Conservation (phyloP, 495 filamentous ascomycete genomes). For the Pseudomonodictys pantanalensis region DNA sequence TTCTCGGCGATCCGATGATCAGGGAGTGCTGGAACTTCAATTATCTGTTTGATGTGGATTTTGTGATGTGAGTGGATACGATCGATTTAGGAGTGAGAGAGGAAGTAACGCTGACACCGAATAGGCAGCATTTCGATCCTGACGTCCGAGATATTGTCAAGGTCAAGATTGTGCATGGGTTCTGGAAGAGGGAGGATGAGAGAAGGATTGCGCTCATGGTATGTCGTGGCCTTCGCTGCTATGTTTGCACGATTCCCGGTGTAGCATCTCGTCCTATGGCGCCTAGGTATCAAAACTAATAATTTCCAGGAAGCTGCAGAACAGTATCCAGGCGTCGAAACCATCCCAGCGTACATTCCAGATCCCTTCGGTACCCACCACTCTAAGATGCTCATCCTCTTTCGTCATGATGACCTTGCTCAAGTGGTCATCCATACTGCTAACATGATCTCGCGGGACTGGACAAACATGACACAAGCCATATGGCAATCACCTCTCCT, state of each 20-base stretch:
- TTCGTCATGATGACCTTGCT: conserved; percentile 71
- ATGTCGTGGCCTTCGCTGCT: conserved; percentile 27
- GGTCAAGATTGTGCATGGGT: conserved; percentile 80
- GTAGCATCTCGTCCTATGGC: background rate
- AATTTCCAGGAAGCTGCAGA: conserved; percentile 53
- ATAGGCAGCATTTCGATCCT: conserved; percentile 57
- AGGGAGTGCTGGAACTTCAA: conserved; percentile 89
- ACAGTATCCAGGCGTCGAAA: conserved; percentile 64
- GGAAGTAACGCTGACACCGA: conserved; percentile 1
- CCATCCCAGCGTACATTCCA: conserved; percentile 76
- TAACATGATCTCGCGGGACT: conserved; percentile 83
- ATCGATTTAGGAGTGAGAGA: conserved; percentile 23
- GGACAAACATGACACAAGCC: conserved; percentile 83
- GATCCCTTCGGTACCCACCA: conserved; percentile 88
- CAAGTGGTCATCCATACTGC: conserved; percentile 85
- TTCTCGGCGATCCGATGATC: conserved; percentile 80
- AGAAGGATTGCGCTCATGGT: conserved; percentile 62
- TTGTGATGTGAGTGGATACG: conserved; percentile 51
- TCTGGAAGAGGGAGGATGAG: conserved; percentile 73
- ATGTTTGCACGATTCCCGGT: background rate
- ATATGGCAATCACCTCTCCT: conserved; percentile 78
- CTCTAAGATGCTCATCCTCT: conserved; percentile 80
- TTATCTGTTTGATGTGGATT: conserved; percentile 78
- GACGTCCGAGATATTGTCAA: conserved; percentile 64
- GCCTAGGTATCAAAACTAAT: background rate